Evolutionary conservation across 192 early-diverging fungal genomes (phyloP).

Genomic region (Pecoramyces ruminantium): DNA sequence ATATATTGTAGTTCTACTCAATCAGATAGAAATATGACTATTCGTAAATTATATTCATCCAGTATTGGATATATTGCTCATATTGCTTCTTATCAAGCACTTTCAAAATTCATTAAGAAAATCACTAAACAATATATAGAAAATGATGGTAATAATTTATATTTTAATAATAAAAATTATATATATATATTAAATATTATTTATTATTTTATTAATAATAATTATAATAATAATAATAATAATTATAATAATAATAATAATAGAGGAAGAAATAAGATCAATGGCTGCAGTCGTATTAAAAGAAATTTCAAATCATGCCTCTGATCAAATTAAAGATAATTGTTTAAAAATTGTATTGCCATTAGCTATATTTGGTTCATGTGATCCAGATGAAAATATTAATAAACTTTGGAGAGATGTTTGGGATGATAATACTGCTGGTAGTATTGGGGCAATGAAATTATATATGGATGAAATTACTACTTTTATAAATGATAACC

Average conservation of each 20-base stretch:
- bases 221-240: no score
- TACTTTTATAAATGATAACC: constrained; percentile 5
- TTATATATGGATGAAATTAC: constrained; percentile 49
- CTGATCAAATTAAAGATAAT: constrained; percentile 28
- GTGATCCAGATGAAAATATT: constrained; percentile 36
- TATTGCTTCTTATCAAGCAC: constrained; percentile 30
- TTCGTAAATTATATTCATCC: constrained; percentile 71
- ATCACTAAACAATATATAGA: constrained; percentile 61
- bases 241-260: neutral
- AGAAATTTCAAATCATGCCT: constrained; percentile 52
- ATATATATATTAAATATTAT: no score
- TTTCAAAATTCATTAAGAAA: constrained; percentile 48
- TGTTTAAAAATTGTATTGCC: constrained; percentile 44
- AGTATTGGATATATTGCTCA: constrained; percentile 64
- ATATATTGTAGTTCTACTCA: constrained; percentile 30
- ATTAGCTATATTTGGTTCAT: constrained; percentile 46
- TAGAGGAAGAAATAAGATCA: constrained; percentile 54
- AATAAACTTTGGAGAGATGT: constrained; percentile 47
- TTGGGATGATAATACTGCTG: constrained; percentile 59
- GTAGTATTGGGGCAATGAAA: constrained; percentile 40
- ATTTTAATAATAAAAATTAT: no score
- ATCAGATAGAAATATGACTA: constrained; percentile 56
- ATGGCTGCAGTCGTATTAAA: constrained; percentile 41
- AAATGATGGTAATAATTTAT: constrained; percentile 19
- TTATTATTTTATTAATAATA: no score